Evolutionary conservation across 2,329 filamentous ascomycete genomes (phyloP), one percentile per base, ranked within the genome.

Genomic region (Fusarium abutilonis): DNA sequence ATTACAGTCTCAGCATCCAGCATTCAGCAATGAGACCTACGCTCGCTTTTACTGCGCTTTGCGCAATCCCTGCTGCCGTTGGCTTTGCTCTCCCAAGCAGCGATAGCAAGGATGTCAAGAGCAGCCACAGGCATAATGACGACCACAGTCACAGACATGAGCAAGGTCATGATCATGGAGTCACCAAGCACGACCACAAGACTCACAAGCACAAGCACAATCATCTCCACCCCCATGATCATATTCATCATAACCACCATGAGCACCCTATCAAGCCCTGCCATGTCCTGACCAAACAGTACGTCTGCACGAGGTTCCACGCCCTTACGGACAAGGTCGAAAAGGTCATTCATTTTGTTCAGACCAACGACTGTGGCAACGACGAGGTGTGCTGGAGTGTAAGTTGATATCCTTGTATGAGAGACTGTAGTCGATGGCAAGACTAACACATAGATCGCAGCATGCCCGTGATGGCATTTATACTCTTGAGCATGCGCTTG

Each of bases 371-470:
- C 32, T 65, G 63, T 10, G 63, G 58, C 10, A 52, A 68, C n/a
- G 45, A 63, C 36, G 49, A 60, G 29, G 13, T 39, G 11, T 73
- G 70, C 63, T 73, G 70, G 72, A 47, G 66, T 48, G 69, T 69
- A 34, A 46, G 54, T 50, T 39, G 19, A 50, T 9, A 9, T 11
- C 9, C 14, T 8, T 8, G 4, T 8, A n/a, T 29, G 11, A 29
- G 11, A 29, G 11, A 29, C 28, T 29, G 28, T 8, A 10, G 9
- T 14, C 2, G 7, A 6, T 15, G 8, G 1, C 8, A 31, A 43
- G 9, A n/a, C 65, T 72, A 28, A 72, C 42, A 29, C 13, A 9
- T 9, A 5, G 2, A 9, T 4, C 13, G 15, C 19, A 72, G 70
- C 52, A 60, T 9, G 55, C 72, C 14, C 52, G 61, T 31, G 40